phyloP scores from a whole-genome alignment of 225 moss, liverwort and hornwort species.

The Thuidium tamariscinum region DNA sequence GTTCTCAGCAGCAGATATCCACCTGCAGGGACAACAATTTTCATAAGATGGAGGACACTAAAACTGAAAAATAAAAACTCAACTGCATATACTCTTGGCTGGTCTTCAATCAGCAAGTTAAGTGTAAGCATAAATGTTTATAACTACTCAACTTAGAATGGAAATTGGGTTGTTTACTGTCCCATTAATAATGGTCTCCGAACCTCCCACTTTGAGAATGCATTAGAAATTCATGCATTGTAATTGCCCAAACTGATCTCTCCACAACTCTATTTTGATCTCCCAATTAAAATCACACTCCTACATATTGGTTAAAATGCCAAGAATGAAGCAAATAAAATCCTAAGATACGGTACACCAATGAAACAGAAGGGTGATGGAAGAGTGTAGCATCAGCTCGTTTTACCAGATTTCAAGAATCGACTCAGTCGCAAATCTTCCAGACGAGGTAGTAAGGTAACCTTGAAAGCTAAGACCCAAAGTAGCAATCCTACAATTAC shows the following conservation, averaged over 20 bases:
- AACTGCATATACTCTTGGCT: neutral
- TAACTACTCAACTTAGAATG: neutral
- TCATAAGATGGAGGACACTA: neutral
- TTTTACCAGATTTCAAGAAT: slow-evolving; percentile 79
- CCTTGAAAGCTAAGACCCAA: slow-evolving; percentile 56
- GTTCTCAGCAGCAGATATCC: slow-evolving; percentile 71
- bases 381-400: neutral
- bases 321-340: neutral
- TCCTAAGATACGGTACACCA: too few species aligned
- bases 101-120: neutral
- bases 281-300: too few species aligned
- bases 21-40: slow-evolving; percentile 27
- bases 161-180: neutral
- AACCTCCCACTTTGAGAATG: neutral
- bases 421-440: slow-evolving; percentile 60
- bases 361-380: neutral
- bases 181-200: neutral
- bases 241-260: neutral
- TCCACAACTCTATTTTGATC: neutral
- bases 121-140: neutral
- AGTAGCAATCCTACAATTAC: slow-evolving; percentile 57
- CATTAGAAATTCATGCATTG: neutral
- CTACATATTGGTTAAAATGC: neutral
- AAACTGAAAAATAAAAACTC: too few species aligned
- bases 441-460: slow-evolving; percentile 50